Evolutionary conservation across 805 yeast genomes (phyloP).

Genomic region (Hanseniaspora guilliermondii): DNA sequence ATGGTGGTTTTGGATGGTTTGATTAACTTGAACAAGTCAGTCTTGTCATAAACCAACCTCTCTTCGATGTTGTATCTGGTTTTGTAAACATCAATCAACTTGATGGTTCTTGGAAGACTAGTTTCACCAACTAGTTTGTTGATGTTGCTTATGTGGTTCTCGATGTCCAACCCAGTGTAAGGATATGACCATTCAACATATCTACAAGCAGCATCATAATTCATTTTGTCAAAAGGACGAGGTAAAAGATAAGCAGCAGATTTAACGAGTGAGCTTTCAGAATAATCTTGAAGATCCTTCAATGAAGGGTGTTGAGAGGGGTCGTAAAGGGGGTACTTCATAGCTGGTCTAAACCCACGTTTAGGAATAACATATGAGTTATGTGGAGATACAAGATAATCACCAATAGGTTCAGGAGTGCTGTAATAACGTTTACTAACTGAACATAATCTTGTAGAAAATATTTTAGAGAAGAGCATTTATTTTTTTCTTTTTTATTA

Average conservation of each 20-base stretch:
- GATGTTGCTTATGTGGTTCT: not conserved
- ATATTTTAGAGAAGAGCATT: too few relatives aligned
- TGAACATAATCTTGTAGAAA: too few relatives aligned
- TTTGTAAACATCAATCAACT: not conserved
- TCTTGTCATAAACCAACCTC: not conserved
- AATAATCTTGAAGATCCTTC: not conserved
- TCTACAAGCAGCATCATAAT: not conserved
- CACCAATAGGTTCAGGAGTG: not conserved
- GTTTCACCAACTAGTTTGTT: not conserved
- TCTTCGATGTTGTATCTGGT: not conserved
- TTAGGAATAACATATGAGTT: not conserved
- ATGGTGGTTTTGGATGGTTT: not conserved
- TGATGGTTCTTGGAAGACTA: not conserved
- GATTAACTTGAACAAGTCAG: not conserved
- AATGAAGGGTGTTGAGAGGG: not conserved
- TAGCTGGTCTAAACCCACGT: not conserved
- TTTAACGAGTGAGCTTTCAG: not conserved
- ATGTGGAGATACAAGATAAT: not conserved
- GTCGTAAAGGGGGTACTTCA: not conserved
- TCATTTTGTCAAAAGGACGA: conserved; percentile 1
- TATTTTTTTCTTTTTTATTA: too few relatives aligned
- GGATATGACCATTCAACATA: conserved; percentile 12
- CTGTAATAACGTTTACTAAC: too few relatives aligned
- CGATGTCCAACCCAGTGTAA: not conserved
- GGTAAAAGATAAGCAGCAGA: not conserved